Conservation (phyloP, 1,284 basidiomycete species). For the Moesziomyces parantarcticus region DNA sequence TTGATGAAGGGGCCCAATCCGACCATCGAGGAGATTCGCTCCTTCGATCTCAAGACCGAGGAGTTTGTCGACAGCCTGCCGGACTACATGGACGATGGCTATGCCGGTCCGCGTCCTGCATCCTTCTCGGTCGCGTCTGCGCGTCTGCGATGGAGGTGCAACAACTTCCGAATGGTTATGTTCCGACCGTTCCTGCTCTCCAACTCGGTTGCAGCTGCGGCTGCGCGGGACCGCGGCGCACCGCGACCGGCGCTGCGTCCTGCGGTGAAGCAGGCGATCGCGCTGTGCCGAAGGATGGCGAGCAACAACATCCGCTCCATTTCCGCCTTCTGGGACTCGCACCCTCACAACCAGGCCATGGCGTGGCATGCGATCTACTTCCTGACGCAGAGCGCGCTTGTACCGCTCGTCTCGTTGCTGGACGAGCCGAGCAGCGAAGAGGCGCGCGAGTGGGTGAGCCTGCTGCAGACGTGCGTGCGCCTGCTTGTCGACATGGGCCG, state of each 20-base stretch:
- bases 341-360: slow-evolving; percentile 51
- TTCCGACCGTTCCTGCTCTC: slow-evolving; percentile 52
- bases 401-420: slow-evolving; percentile 46
- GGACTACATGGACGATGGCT: slow-evolving; percentile 42
- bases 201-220: slow-evolving; percentile 39
- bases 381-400: slow-evolving; percentile 47
- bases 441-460: slow-evolving; percentile 37
- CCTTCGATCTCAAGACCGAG: slow-evolving; percentile 45
- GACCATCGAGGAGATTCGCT: slow-evolving; percentile 47
- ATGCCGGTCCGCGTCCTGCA: slow-evolving; percentile 27
- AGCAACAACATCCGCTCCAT: slow-evolving; percentile 48
- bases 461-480: slow-evolving; percentile 37
- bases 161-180: slow-evolving; percentile 55
- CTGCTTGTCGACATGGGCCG: slow-evolving; percentile 46
- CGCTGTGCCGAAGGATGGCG: slow-evolving; percentile 46
- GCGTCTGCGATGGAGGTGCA: slow-evolving; percentile 45
- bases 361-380: slow-evolving; percentile 53
- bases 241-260: slow-evolving; percentile 34
- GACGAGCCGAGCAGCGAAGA: slow-evolving; percentile 37
- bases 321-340: slow-evolving; percentile 47
- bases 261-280: slow-evolving; percentile 49
- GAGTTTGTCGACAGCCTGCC: slow-evolving; percentile 48
- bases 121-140: slow-evolving; percentile 47
- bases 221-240: slow-evolving; percentile 35
- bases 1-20: slow-evolving; percentile 42